Percentiles rank a stretch among this genome's conserved stretches.
These are phyloP conservation scores for Claviceps pusilla DNA, from an alignment of 2,329 filamentous ascomycete genomes.

Conservation along the genomic window DNA sequence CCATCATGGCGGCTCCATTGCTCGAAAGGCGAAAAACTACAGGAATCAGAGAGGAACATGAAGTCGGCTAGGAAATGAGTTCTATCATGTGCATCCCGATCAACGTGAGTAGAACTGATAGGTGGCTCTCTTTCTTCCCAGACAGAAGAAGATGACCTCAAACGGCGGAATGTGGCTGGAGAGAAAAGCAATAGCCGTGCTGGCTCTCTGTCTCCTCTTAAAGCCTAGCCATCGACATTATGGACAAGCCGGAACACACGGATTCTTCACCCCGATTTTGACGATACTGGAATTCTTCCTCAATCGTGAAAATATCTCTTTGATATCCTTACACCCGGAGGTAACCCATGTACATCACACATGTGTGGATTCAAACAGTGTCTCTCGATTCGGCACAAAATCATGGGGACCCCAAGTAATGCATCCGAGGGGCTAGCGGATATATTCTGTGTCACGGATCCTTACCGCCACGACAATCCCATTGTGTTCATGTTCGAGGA, in stretches of 20 bases:
- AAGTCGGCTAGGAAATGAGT: not conserved
- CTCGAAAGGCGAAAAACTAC: not conserved
- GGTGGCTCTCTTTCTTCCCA: not conserved
- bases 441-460: constrained; percentile 62
- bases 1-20: not conserved
- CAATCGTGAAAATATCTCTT: constrained; percentile 23
- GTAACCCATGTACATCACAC: constrained; percentile 54
- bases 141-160: not conserved
- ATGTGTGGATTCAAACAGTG: constrained; percentile 52
- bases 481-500: constrained; percentile 65
- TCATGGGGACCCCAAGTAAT: constrained; percentile 52
- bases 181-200: not conserved
- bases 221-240: not conserved
- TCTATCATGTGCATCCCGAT: not conserved
- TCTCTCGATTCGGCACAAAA: constrained; percentile 50
- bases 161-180: not conserved
- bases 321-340: constrained; percentile 46
- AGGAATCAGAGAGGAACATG: not conserved
- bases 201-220: not conserved
- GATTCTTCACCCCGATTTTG: not conserved
- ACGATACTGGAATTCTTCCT: not conserved
- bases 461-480: constrained; percentile 54
- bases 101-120: not conserved
- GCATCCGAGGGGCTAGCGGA: constrained; percentile 59
- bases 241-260: not conserved